Percentiles rank a stretch among this genome's conserved stretches.
These are phyloP conservation scores for Rheum nobile DNA, from an alignment of 148 eudicot genomes.

Conservation along the genomic window DNA sequence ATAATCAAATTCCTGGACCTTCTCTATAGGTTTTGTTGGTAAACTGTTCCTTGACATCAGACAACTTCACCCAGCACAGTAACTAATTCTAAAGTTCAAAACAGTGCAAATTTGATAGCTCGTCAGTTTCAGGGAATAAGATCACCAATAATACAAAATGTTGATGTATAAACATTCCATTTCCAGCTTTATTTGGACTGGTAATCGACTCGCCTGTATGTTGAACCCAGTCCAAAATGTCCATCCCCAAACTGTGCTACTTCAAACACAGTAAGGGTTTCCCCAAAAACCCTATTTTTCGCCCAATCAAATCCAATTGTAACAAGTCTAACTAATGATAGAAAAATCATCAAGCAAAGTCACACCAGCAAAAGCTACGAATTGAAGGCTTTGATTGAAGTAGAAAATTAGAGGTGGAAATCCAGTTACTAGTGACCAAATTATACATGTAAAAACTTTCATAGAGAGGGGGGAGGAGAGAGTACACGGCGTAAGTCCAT, in stretches of 20 bases:
- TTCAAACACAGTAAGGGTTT: background rate
- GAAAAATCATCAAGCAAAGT: background rate
- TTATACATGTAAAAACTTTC: background rate
- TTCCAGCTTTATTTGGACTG: background rate
- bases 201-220: background rate
- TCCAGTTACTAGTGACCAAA: background rate
- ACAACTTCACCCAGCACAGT: background rate
- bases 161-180: background rate
- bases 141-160: background rate
- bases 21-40: background rate
- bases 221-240: background rate
- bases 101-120: background rate
- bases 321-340: background rate
- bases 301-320: background rate
- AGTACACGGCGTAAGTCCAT: slow-evolving; percentile 45
- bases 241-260: background rate
- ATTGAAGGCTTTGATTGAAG: background rate
- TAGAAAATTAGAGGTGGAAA: background rate
- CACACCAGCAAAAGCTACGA: background rate
- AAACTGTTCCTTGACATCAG: background rate
- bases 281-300: background rate
- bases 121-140: background rate
- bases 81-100: background rate
- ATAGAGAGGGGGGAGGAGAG: background rate
- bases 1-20: background rate